phyloP scores from a whole-genome alignment of 495 filamentous ascomycete species.

The Trichocladium uniseriatum region DNA sequence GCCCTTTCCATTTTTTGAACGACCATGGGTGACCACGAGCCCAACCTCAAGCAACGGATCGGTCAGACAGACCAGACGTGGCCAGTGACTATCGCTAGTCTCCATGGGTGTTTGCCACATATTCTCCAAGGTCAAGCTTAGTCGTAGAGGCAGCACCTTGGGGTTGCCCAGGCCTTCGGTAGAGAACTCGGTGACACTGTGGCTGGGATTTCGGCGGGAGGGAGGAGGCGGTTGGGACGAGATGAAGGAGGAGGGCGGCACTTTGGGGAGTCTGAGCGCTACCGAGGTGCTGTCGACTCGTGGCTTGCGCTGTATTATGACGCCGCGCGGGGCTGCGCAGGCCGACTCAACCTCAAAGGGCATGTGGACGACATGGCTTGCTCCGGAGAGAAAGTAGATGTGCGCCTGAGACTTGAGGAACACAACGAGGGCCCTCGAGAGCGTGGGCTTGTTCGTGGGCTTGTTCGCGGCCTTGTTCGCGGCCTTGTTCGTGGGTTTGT shows the following conservation, averaged over 20 bases:
- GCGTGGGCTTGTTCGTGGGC: constrained; percentile 12
- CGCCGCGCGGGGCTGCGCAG: constrained; percentile 68
- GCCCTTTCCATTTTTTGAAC: constrained; percentile 13
- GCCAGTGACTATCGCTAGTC: constrained; percentile 50
- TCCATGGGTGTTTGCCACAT: constrained; percentile 41
- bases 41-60: constrained; percentile 85
- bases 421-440: constrained; percentile 72
- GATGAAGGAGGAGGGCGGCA: constrained; percentile 75
- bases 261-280: constrained; percentile 43
- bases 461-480: constrained; percentile 5
- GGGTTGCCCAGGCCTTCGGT: constrained; percentile 43
- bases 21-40: constrained; percentile 55
- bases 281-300: constrained; percentile 32
- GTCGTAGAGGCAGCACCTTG: constrained; percentile 37
- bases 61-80: constrained; percentile 73
- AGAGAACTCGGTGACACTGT: constrained; percentile 43
- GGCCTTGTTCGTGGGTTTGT: too few species aligned
- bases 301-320: constrained; percentile 73
- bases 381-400: constrained; percentile 80
- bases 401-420: constrained; percentile 90
- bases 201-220: constrained; percentile 27
- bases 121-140: constrained; percentile 38
- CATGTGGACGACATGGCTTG: constrained; percentile 82
- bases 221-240: constrained; percentile 50
- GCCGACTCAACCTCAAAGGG: constrained; percentile 89